Evolutionary conservation across 495 filamentous ascomycete species (phyloP).

Genomic region (Schizothecium vesticola): DNA sequence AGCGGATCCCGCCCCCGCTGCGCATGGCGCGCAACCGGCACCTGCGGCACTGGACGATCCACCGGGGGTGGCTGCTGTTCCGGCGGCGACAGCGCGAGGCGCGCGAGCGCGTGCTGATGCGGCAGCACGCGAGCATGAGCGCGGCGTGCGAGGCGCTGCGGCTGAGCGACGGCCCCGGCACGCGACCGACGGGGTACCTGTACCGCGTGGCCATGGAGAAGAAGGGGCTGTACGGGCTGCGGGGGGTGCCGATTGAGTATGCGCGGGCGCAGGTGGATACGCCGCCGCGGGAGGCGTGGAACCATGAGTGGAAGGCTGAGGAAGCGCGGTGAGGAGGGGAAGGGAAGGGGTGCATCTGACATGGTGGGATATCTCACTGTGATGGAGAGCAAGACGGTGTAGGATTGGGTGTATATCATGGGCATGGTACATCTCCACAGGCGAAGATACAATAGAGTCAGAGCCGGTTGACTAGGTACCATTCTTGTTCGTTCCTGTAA

Average conservation of each 20-base stretch:
- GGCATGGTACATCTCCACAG: neutral
- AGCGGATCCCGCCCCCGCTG: constrained; percentile 61
- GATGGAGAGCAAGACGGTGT: neutral
- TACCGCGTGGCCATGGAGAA: constrained; percentile 83
- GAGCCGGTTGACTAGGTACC: neutral
- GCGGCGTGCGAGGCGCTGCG: constrained; percentile 77
- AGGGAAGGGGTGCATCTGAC: neutral
- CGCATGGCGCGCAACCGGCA: constrained; percentile 79
- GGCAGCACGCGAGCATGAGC: constrained; percentile 72
- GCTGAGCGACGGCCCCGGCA: constrained; percentile 53
- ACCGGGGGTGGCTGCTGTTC: constrained; percentile 83
- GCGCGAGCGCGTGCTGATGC: constrained; percentile 59
- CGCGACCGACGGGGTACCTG: constrained; percentile 64
- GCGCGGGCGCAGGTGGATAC: constrained; percentile 75
- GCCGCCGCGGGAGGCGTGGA: constrained; percentile 68
- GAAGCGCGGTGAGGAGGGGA: neutral
- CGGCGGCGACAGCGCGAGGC: constrained; percentile 55
- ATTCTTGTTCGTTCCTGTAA: neutral
- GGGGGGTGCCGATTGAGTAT: constrained; percentile 80
- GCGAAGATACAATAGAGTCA: neutral
- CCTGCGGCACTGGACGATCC: constrained; percentile 98
- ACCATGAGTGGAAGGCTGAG: constrained; percentile 59
- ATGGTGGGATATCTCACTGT: neutral
- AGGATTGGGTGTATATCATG: neutral
- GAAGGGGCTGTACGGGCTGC: constrained; percentile 62